These are phyloP conservation scores for Pythium insidiosum DNA, from an alignment of 352 stramenopile genomes.

Conservation along the genomic window DNA sequence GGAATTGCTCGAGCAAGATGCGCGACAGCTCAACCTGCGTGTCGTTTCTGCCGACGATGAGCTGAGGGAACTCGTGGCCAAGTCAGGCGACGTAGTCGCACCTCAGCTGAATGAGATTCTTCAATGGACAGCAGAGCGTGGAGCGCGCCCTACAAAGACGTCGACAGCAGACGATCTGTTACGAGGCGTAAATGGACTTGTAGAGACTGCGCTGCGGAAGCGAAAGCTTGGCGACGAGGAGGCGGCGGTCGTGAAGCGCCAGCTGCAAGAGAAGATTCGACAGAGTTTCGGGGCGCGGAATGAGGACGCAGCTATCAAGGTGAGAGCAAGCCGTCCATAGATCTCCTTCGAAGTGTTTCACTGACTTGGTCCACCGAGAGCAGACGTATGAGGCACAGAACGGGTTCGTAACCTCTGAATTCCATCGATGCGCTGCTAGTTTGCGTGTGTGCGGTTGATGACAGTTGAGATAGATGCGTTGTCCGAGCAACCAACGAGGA, in stretches of 20 bases:
- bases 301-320: constrained; percentile 48
- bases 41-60: constrained; percentile 55
- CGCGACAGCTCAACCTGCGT: constrained; percentile 25
- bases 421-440: too few species aligned
- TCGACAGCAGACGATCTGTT: constrained; percentile 29
- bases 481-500: constrained; percentile 64
- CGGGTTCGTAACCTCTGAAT: constrained; percentile 26
- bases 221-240: constrained; percentile 30
- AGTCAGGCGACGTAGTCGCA: constrained; percentile 26
- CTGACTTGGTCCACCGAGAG: too few species aligned
- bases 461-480: constrained; percentile 13
- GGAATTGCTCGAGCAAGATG: constrained; percentile 39
- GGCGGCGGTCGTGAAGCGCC: constrained; percentile 24
- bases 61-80: constrained; percentile 38
- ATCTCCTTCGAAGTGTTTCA: too few species aligned
- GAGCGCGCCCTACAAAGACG: constrained; percentile 15
- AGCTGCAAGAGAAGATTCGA: constrained; percentile 50
- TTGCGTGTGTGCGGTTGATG: background rate
- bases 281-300: constrained; percentile 62
- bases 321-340: constrained; percentile 7
- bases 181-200: constrained; percentile 26
- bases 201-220: constrained; percentile 30
- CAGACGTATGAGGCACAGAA: constrained; percentile 56
- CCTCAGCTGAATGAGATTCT: constrained; percentile 39
- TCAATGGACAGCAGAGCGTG: constrained; percentile 30